These are phyloP conservation scores for Penicillium vulpinum DNA, from an alignment of 2,329 filamentous ascomycete species.

Conservation along the genomic window DNA sequence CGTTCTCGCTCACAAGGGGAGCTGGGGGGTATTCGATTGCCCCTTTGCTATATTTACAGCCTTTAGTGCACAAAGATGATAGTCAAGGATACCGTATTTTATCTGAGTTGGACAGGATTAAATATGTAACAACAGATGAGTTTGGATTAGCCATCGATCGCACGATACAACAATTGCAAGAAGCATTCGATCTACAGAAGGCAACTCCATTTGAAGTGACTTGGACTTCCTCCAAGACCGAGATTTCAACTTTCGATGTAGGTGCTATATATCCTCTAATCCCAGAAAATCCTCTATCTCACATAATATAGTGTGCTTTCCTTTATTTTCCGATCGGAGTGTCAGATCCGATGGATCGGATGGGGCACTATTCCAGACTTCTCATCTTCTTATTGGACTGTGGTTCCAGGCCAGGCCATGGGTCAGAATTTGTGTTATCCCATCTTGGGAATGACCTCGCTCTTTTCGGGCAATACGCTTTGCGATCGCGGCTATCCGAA, in stretches of 20 bases:
- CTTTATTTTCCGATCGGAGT: no score
- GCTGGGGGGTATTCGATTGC: background rate
- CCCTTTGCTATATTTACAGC: background rate
- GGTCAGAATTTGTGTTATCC: no score
- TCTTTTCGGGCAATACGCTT: background rate
- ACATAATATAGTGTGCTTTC: no score
- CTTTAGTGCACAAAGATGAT: rapidly evolving
- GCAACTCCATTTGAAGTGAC: background rate
- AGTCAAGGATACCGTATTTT: background rate
- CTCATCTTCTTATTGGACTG: background rate
- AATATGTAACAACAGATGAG: background rate
- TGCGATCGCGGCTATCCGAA: background rate
- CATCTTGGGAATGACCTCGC: background rate
- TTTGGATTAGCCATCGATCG: background rate
- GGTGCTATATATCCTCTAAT: background rate
- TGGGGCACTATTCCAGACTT: background rate
- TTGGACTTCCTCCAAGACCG: no score
- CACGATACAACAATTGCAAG: background rate
- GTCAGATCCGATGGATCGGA: no score
- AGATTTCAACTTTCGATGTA: background rate
- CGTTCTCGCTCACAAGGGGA: background rate
- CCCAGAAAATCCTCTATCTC: background rate
- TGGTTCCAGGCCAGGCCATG: background rate
- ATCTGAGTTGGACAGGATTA: no score
- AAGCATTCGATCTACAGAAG: background rate